A percentile compares a stretch with the other conserved stretches of the same genome.
phyloP scores from a whole-genome alignment of 1,284 basidiomycete species.

The Athelia sp. region DNA sequence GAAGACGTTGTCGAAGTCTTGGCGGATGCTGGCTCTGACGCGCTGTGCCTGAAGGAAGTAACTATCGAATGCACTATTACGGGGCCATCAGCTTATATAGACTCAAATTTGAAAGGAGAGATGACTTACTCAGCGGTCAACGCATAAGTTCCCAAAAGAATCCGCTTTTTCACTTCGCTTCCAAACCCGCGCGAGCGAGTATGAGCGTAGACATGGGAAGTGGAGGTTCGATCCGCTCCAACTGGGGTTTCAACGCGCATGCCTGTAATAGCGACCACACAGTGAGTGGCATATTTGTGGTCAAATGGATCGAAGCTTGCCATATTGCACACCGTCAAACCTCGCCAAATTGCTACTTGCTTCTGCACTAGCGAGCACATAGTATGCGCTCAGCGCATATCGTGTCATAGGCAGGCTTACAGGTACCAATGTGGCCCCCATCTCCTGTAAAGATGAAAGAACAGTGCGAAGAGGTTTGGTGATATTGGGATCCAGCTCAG shows the following conservation, averaged over 20 bases:
- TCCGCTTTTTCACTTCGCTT: constrained; percentile 79
- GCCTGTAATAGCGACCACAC: constrained; percentile 40
- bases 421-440: constrained; percentile 69
- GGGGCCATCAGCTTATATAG: not conserved
- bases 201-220: constrained; percentile 48
- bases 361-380: constrained; percentile 91
- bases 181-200: constrained; percentile 75
- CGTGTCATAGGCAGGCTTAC: constrained; percentile 77
- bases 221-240: constrained; percentile 38
- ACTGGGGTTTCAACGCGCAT: constrained; percentile 38
- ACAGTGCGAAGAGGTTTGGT: constrained; percentile 41
- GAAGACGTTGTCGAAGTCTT: constrained; percentile 77
- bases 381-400: constrained; percentile 89
- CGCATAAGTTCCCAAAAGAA: constrained; percentile 91
- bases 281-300: no score
- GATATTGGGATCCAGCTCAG: constrained; percentile 54
- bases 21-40: constrained; percentile 65
- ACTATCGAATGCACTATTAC: constrained; percentile 87
- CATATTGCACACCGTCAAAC: constrained; percentile 83
- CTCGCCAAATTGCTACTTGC: constrained; percentile 91
- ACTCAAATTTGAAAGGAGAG: constrained; percentile 1
- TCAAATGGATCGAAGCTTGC: constrained; percentile 27
- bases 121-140: constrained; percentile 82
- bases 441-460: constrained; percentile 44
- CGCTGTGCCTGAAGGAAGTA: constrained; percentile 92